A percentile compares a stretch with the other conserved stretches of the same genome.
These are phyloP conservation scores for Boletellus deceptivus DNA, from an alignment of 1,284 basidiomycete genomes.

Conservation along the genomic window DNA sequence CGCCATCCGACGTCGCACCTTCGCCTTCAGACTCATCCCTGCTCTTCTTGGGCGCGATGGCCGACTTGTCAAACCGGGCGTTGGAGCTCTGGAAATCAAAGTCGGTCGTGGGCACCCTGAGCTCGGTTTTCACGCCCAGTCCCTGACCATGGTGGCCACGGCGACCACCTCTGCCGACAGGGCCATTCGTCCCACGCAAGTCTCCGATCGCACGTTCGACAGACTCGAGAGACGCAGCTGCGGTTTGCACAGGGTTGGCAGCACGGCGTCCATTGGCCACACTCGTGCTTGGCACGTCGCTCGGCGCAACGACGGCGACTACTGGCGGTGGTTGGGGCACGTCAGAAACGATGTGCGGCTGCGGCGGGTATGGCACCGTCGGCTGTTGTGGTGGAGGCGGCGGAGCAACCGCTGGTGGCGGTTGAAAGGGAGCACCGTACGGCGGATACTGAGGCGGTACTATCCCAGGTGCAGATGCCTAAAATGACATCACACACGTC, in stretches of 20 bases:
- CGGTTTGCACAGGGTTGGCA: slow-evolving; percentile 59
- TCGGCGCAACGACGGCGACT: slow-evolving; percentile 6
- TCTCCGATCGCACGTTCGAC: slow-evolving; percentile 80
- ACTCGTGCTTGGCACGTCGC: slow-evolving; percentile 25
- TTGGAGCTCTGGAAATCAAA: slow-evolving; percentile 77
- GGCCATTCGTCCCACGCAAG: slow-evolving; percentile 53
- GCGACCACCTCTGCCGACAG: slow-evolving; percentile 41
- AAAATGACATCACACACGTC: slow-evolving; percentile 5
- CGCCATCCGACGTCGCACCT: slow-evolving; percentile 14
- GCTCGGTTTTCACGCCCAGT: slow-evolving; percentile 28
- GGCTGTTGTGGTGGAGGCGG: slow-evolving; percentile 27
- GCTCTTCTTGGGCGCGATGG: slow-evolving; percentile 40
- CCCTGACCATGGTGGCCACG: slow-evolving; percentile 35
- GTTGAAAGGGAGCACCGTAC: slow-evolving; percentile 30
- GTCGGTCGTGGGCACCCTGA: slow-evolving; percentile 66
- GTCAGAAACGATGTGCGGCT: slow-evolving; percentile 27
- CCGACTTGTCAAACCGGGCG: slow-evolving; percentile 73
- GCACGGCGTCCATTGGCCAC: slow-evolving; percentile 25
- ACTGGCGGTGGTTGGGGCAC: slow-evolving; percentile 24
- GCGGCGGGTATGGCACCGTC: slow-evolving; percentile 28
- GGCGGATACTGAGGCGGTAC: slow-evolving; percentile 30
- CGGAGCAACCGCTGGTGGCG: slow-evolving; percentile 26
- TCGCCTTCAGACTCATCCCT: slow-evolving; percentile 31
- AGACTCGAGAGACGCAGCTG: slow-evolving; percentile 71
- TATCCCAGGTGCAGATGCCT: slow-evolving; percentile 38